Evolutionary conservation across 257 asterid species (phyloP).

Genomic region (Salvia miltiorrhiza): DNA sequence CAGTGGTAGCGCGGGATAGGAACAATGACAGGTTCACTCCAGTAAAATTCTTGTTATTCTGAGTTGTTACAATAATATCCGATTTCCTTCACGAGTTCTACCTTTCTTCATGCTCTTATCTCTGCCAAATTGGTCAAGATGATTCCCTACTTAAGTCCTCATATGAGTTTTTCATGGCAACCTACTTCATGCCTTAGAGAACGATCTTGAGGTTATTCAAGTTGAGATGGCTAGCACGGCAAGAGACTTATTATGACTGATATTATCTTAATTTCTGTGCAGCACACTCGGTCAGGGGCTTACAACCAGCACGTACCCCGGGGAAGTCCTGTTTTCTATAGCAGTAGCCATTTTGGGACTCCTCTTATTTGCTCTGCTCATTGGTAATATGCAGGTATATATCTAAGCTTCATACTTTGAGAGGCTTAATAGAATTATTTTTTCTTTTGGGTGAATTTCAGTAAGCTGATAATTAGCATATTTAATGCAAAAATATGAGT

Average conservation of each 20-base stretch:
- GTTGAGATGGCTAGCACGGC: neutral
- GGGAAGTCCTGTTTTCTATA: constrained; percentile 81
- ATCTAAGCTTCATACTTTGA: neutral
- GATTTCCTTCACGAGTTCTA: too few species aligned
- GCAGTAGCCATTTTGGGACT: constrained; percentile 78
- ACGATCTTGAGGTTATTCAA: too few species aligned
- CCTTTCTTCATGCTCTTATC: too few species aligned
- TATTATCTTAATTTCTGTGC: constrained; percentile 20
- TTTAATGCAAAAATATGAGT: too few species aligned
- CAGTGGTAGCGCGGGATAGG: too few species aligned
- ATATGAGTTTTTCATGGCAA: too few species aligned
- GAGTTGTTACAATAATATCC: too few species aligned
- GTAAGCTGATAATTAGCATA: neutral
- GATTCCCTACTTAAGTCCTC: too few species aligned
- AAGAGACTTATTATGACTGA: neutral
- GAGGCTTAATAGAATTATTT: neutral
- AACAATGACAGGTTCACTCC: too few species aligned
- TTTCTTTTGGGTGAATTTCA: neutral
- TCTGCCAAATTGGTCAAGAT: too few species aligned
- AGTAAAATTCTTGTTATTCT: too few species aligned
- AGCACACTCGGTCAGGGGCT: constrained; percentile 99
- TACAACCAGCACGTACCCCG: constrained; percentile 80
- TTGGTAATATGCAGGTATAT: constrained; percentile 95
- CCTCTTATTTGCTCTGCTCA: constrained; percentile 90
- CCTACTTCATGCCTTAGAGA: too few species aligned